Conservation (phyloP, 306 rosid genomes). For the Chamaecrista fasciculata region DNA sequence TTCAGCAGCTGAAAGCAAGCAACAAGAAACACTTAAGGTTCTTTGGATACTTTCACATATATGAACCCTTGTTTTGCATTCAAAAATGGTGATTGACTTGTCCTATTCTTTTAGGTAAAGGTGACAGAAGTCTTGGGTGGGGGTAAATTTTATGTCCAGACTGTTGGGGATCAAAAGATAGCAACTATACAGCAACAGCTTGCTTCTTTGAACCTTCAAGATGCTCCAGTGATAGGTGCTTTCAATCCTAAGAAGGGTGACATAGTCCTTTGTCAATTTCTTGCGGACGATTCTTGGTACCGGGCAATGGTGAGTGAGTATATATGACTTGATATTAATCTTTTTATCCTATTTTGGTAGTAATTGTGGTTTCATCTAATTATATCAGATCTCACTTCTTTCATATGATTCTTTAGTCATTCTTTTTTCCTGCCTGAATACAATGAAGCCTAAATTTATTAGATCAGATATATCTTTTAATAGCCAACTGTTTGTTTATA, state of each 20-base stretch:
- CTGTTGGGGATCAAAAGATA: constrained; percentile 68
- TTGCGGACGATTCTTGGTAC: constrained; percentile 75
- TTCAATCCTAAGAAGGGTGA: constrained; percentile 86
- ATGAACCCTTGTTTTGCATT: constrained; percentile 2
- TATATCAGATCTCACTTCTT: background rate
- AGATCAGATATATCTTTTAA: background rate
- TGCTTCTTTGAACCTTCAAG: constrained; percentile 73
- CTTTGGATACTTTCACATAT: constrained; percentile 8
- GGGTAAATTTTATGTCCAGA: constrained; percentile 72
- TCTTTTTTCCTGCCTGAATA: background rate
- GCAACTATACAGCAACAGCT: constrained; percentile 71
- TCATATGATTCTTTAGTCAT: background rate
- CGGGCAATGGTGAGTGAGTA: constrained; percentile 74
- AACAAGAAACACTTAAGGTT: constrained; percentile 84
- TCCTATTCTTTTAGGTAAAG: constrained; percentile 46
- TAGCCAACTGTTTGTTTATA: background rate
- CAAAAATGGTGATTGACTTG: constrained; percentile 24
- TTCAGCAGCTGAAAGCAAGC: constrained; percentile 59
- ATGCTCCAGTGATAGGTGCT: constrained; percentile 77
- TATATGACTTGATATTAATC: background rate
- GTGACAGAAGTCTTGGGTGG: constrained; percentile 82
- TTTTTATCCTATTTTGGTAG: background rate
- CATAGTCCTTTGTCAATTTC: constrained; percentile 66
- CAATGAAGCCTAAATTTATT: background rate
- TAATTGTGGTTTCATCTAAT: constrained; percentile 5